Evolutionary conservation across 148 eudicot species (phyloP).

Genomic region (Gaultheria prostrata): DNA sequence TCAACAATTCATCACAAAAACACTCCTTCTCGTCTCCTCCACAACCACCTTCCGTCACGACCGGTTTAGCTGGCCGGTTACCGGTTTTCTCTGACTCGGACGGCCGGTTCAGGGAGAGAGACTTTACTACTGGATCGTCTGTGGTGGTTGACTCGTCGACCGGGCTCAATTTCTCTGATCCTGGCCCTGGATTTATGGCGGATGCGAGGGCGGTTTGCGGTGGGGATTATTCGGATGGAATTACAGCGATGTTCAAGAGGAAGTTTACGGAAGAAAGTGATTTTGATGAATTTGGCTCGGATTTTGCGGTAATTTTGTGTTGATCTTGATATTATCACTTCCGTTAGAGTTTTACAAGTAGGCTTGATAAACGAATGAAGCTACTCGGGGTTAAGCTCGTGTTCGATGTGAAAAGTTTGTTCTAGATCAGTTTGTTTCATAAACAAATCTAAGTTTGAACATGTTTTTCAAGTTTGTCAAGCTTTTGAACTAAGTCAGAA

Average conservation of each 20-base stretch:
- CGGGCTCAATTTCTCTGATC: constrained; percentile 34
- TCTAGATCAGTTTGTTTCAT: no score
- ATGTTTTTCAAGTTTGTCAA: no score
- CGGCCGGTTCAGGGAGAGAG: neutral
- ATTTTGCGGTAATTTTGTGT: constrained; percentile 35
- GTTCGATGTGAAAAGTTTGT: no score
- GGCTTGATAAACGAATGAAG: no score
- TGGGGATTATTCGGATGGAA: constrained; percentile 25
- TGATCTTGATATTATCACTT: neutral
- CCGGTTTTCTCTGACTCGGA: constrained; percentile 17
- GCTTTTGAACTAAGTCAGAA: no score
- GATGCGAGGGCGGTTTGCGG: constrained; percentile 8
- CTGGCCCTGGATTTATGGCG: constrained; percentile 20
- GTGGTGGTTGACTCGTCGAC: constrained; percentile 11
- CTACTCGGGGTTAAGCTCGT: no score
- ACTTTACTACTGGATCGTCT: constrained; percentile 6
- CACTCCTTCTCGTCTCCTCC: constrained; percentile 16
- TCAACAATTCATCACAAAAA: constrained; percentile 39
- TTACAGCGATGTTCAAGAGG: constrained; percentile 25
- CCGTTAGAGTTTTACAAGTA: neutral
- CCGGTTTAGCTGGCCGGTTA: constrained; percentile 19
- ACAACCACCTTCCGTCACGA: constrained; percentile 6
- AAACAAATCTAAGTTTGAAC: no score
- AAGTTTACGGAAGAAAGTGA: constrained; percentile 12
- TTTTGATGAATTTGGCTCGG: constrained; percentile 35